Percentiles rank a stretch among this genome's conserved stretches.
These are phyloP conservation scores for Amanita pseudoporphyria DNA, from an alignment of 768 basidiomycete genomes.

Conservation along the genomic window DNA sequence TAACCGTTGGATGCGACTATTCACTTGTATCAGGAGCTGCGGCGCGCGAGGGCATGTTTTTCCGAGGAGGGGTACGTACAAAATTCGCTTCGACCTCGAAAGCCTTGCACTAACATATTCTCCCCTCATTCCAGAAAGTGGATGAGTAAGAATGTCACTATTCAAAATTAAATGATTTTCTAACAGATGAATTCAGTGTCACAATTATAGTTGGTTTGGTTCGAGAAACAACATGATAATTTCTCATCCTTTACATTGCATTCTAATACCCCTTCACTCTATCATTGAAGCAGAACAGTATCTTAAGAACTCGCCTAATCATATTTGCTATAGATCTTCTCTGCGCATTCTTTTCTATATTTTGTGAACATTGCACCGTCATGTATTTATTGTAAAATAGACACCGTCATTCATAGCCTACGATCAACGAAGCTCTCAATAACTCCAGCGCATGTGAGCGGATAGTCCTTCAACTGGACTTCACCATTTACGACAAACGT, in stretches of 20 bases:
- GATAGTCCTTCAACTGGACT: slow-evolving; percentile 73
- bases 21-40: slow-evolving; percentile 40
- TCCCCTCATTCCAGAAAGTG: slow-evolving; percentile 46
- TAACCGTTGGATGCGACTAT: slow-evolving; percentile 1
- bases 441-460: slow-evolving; percentile 59
- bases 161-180: background rate
- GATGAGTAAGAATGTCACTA: slow-evolving; percentile 54
- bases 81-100: slow-evolving; percentile 2
- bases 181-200: slow-evolving; percentile 34
- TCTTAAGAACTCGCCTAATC: slow-evolving; percentile 4
- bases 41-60: slow-evolving; percentile 52
- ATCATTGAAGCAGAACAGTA: background rate
- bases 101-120: slow-evolving; percentile 6
- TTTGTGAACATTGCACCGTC: background rate
- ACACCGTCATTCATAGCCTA: slow-evolving; percentile 28
- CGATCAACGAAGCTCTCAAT: slow-evolving; percentile 81
- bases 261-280: background rate
- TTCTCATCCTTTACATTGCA: background rate
- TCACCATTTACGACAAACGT: slow-evolving; percentile 58
- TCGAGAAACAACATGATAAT: slow-evolving; percentile 43
- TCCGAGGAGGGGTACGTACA: slow-evolving; percentile 64
- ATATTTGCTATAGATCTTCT: slow-evolving; percentile 9
- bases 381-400: slow-evolving; percentile 5
- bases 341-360: slow-evolving; percentile 2
- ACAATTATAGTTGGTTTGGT: slow-evolving; percentile 64